Evolutionary conservation across 116 monocot genomes (phyloP).

Genomic region (Posidonia oceanica): DNA sequence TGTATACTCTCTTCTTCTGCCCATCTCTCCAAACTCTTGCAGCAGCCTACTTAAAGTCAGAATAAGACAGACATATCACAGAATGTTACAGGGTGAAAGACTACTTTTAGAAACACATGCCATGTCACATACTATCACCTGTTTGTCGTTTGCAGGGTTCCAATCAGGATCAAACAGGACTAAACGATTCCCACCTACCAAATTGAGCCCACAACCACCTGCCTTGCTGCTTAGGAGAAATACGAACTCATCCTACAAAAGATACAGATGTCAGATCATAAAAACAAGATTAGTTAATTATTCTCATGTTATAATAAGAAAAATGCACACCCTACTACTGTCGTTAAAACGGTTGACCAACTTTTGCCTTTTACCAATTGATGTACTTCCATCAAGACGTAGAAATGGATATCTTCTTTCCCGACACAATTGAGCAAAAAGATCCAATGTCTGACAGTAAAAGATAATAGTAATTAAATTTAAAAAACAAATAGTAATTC

Average conservation of each 20-base stretch:
- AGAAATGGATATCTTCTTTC: constrained; percentile 91
- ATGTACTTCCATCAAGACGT: constrained; percentile 93
- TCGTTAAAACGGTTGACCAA: constrained; percentile 94
- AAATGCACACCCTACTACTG: constrained; percentile 42
- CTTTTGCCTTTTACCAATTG: constrained; percentile 96
- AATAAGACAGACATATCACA: neutral
- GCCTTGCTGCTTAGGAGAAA: constrained; percentile 99
- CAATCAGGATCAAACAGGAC: constrained; percentile 99
- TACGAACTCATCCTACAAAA: constrained; percentile 86
- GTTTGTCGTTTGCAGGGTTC: constrained; percentile 99
- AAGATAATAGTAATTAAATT: neutral
- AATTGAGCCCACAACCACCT: constrained; percentile 98
- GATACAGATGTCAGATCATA: neutral
- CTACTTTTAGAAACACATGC: neutral
- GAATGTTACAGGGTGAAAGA: neutral
- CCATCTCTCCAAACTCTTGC: constrained; percentile 99
- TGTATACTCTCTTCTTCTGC: constrained; percentile 93
- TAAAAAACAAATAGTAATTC: neutral
- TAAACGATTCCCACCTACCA: constrained; percentile 95
- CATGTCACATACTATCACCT: constrained; percentile 24
- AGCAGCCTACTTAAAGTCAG: constrained; percentile 54
- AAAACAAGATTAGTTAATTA: constrained; percentile 2
- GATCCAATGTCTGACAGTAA: constrained; percentile 64
- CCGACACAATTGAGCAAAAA: constrained; percentile 94
- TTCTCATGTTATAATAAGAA: neutral